Base-by-base conservation (phyloP, 2,329 filamentous ascomycete genomes). In the Ceratocystis lukuohia region DNA sequence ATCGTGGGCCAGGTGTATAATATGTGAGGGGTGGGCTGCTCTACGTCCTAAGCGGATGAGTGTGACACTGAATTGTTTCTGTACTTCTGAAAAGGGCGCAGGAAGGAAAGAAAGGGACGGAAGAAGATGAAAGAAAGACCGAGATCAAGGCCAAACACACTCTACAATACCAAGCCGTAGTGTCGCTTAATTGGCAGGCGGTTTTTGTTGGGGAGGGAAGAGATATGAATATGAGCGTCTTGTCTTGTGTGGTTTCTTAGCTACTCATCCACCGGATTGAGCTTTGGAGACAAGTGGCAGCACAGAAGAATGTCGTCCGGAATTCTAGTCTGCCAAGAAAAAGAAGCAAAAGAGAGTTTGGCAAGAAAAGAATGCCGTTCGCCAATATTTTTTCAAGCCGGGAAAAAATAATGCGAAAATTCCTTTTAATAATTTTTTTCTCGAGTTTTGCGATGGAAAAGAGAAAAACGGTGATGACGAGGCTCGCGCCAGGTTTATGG, bases 401-500 rank as follows among this genome's bases (percentile, higher is more conserved):
- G 30, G 22, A 62, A 37, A 5, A 28, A 61, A 62, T 20, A 41
- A 45, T 20, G 53, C 53, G 53, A 33, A n/a, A 53, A 5, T 53
- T 53, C 8, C 7, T 53, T 25, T 1, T 53, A 15, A 53, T 15
- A 5, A 4, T 28, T 59, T 59, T 33, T 59, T 30, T 30, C 17
- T 17, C n/a, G 12, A 30, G 53, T 7, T 63, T 48, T 25, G 44
- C 61, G 56, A 44, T 56, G 41, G 44, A 62, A 62, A 30, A 28
- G 22, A 28, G 33, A 33, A 37, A 20, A n/a, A 59, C 12, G 53
- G 53, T 56, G 59, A 61, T 64, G 62, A 64, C 66, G 53, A 67
- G 44, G 66, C 66, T 67, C 66, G 66, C 66, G 62, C 62, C 66
- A 45, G 53, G 20, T 62, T n/a, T 59, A 41, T 28, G 30, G 61